phyloP scores from a whole-genome alignment of 345 rosid genomes.

The Salix suchowensis region DNA sequence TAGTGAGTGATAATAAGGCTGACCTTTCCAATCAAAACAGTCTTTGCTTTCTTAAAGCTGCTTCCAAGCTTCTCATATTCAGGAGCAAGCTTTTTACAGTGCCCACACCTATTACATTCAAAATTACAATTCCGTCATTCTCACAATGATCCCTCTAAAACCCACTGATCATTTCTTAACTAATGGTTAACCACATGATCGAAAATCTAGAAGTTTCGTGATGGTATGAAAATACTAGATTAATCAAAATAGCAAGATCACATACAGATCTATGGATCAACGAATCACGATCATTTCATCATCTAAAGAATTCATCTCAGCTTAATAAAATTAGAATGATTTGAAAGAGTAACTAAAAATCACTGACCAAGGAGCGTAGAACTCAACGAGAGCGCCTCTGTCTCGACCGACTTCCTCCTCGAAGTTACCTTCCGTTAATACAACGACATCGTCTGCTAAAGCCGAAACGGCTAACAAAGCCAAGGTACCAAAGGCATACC shows the following conservation, averaged over 20 bases:
- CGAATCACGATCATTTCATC: conserved; percentile 10
- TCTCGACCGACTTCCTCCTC: conserved; percentile 93
- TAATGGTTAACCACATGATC: background rate
- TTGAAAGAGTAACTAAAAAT: background rate
- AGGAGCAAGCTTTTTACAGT: conserved; percentile 98
- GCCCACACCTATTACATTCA: conserved; percentile 74
- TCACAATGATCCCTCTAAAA: background rate
- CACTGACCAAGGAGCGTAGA: conserved; percentile 96
- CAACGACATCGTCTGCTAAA: conserved; percentile 74
- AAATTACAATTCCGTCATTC: background rate
- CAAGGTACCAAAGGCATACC: conserved; percentile 38
- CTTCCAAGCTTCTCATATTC: conserved; percentile 88
- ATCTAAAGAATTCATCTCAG: background rate
- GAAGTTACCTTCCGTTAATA: conserved; percentile 82
- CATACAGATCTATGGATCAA: conserved; percentile 28
- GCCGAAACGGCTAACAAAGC: conserved; percentile 54
- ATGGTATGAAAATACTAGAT: background rate
- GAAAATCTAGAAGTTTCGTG: background rate
- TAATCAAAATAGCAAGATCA: background rate
- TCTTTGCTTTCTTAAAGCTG: conserved; percentile 85
- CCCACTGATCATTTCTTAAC: background rate
- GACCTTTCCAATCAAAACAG: conserved; percentile 91
- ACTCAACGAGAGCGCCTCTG: conserved; percentile 89
- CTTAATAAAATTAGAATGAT: background rate
- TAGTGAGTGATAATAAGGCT: background rate